These are phyloP conservation scores for Bothriochloa decipiens DNA, from an alignment of 176 grass and related monocot species.

Conservation along the genomic window DNA sequence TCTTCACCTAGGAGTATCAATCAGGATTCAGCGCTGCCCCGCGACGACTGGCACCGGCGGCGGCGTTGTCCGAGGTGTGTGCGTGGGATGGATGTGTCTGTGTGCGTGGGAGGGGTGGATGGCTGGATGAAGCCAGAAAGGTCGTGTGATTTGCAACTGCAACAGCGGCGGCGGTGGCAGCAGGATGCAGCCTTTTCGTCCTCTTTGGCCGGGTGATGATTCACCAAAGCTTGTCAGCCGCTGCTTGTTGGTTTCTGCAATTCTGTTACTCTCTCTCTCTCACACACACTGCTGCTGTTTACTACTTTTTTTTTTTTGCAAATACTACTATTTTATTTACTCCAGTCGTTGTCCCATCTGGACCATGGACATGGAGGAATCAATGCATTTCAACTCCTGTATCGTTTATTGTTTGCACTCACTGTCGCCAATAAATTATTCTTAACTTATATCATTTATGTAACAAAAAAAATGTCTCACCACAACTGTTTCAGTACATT, in stretches of 20 bases:
- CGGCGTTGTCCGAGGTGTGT: slow-evolving; percentile 4
- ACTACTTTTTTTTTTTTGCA: neutral
- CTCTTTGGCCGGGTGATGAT: neutral
- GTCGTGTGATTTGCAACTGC: slow-evolving; percentile 26
- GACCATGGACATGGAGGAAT: neutral
- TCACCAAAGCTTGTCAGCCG: neutral
- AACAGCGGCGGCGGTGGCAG: neutral
- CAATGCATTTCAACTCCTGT: neutral
- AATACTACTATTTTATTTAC: neutral
- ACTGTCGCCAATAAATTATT: neutral
- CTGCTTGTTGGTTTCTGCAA: neutral
- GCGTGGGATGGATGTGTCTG: too few species aligned
- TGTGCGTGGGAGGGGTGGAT: neutral
- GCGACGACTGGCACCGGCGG: neutral
- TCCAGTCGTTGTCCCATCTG: neutral
- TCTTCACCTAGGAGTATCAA: neutral
- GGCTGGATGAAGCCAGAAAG: neutral
- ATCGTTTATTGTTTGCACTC: neutral
- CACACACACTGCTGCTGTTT: neutral
- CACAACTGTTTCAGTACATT: neutral
- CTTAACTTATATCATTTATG: neutral
- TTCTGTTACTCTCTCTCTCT: neutral
- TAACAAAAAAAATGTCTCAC: neutral
- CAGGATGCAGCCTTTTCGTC: neutral
- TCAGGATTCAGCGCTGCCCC: neutral